A percentile compares a stretch with the other conserved stretches of the same genome.
Evolutionary conservation across 495 filamentous ascomycete species (phyloP).

Genomic region (Aspergillus nanangensis): DNA sequence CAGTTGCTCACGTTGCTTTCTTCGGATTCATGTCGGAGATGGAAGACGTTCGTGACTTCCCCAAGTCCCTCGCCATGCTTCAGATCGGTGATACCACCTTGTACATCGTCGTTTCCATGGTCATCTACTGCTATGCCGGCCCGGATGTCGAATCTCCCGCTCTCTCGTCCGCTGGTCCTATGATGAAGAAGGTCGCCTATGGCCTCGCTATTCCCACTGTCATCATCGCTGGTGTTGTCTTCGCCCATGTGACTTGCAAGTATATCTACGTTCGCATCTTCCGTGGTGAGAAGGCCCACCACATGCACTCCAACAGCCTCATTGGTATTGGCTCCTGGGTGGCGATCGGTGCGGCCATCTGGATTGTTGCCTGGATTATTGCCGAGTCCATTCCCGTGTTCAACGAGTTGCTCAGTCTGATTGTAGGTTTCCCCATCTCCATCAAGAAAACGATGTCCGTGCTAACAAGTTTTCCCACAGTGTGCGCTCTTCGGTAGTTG

Average conservation of each 20-base stretch:
- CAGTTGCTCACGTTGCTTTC: constrained; percentile 64
- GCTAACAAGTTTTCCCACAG: constrained; percentile 17
- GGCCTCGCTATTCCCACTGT: constrained; percentile 71
- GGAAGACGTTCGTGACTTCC: constrained; percentile 58
- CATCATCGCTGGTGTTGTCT: constrained; percentile 46
- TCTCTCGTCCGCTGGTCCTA: constrained; percentile 55
- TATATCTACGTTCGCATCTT: constrained; percentile 65
- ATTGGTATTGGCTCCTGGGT: constrained; percentile 50
- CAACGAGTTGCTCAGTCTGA: constrained; percentile 55
- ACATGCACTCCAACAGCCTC: constrained; percentile 53
- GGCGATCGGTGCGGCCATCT: constrained; percentile 49
- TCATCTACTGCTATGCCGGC: constrained; percentile 72
- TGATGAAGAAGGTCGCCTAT: constrained; percentile 66
- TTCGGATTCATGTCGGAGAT: constrained; percentile 77
- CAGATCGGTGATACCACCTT: constrained; percentile 60
- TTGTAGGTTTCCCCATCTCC: constrained; percentile 19
- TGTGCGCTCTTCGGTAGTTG: constrained; percentile 34
- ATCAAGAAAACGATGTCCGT: not conserved
- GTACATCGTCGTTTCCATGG: constrained; percentile 45
- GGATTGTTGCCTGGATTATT: constrained; percentile 64
- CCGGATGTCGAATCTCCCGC: constrained; percentile 64
- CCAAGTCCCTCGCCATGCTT: constrained; percentile 60
- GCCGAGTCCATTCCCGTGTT: constrained; percentile 72
- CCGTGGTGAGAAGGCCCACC: constrained; percentile 38
- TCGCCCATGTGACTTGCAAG: constrained; percentile 56